Evolutionary conservation across 2,329 filamentous ascomycete genomes (phyloP).

Genomic region (Monilinia fructicola): DNA sequence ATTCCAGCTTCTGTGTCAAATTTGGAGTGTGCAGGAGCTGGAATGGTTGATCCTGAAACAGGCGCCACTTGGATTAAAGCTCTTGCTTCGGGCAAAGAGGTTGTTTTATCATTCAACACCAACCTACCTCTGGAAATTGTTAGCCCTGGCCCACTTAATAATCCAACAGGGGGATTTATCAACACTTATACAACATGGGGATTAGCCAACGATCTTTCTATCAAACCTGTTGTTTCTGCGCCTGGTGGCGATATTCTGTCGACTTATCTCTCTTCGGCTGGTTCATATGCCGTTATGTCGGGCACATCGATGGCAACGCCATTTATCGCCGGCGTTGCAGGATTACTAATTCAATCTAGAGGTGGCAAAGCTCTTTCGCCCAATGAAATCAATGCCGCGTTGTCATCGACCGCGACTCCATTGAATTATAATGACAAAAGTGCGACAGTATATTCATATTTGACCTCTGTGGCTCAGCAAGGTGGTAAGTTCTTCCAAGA

Average conservation of each 20-base stretch:
- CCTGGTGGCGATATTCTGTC: not conserved
- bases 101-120: not conserved
- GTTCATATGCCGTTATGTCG: not conserved
- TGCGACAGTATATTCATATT: constrained; percentile 6
- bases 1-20: not conserved
- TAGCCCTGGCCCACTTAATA: not conserved
- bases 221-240: not conserved
- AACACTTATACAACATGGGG: not conserved
- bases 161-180: not conserved
- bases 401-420: constrained; percentile 6
- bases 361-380: not conserved
- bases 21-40: not conserved
- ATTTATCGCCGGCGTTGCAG: not conserved
- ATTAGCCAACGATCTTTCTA: not conserved
- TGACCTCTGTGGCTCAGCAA: constrained; percentile 8
- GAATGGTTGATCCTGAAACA: not conserved
- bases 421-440: constrained; percentile 8
- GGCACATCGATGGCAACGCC: not conserved
- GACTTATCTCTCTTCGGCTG: not conserved
- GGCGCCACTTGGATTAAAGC: not conserved
- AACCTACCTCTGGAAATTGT: not conserved
- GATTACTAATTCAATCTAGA: not conserved
- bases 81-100: not conserved
- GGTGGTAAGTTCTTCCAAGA: not conserved
- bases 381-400: not conserved